phyloP scores from a whole-genome alignment of 352 stramenopile genomes.

The Pythium aristosporum region DNA sequence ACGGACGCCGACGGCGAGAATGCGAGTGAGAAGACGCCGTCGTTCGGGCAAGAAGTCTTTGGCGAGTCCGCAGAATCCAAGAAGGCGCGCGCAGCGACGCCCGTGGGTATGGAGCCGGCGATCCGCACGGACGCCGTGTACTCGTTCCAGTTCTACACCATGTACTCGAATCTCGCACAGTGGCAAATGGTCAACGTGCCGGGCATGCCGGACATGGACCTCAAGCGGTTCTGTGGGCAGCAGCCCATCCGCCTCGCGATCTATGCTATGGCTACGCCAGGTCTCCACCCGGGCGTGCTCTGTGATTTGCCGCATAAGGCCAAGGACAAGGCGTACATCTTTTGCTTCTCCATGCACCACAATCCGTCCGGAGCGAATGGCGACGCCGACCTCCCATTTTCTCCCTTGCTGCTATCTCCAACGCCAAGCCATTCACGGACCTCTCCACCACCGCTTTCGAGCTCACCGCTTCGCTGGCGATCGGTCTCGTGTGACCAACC shows the following conservation, averaged over 20 bases:
- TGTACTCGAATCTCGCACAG: slow-evolving; percentile 40
- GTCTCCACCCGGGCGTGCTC: background rate
- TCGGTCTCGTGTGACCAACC: slow-evolving; percentile 29
- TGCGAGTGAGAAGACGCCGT: background rate
- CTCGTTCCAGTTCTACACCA: slow-evolving; percentile 61
- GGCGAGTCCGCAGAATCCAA: slow-evolving; percentile 35
- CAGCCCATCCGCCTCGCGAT: slow-evolving; percentile 43
- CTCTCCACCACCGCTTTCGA: background rate
- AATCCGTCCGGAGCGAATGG: background rate
- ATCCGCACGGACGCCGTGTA: slow-evolving; percentile 47
- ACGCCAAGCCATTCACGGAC: background rate
- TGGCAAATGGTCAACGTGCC: slow-evolving; percentile 52
- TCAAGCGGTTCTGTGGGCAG: slow-evolving; percentile 34
- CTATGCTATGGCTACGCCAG: slow-evolving; percentile 34
- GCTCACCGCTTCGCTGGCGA: slow-evolving; percentile 22
- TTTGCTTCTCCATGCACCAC: slow-evolving; percentile 50
- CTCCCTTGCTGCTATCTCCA: background rate
- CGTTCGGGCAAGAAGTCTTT: slow-evolving; percentile 36
- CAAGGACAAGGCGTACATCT: slow-evolving; percentile 42
- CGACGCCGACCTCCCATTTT: too few species aligned
- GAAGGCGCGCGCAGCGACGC: slow-evolving; percentile 21
- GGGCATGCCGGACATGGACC: slow-evolving; percentile 39
- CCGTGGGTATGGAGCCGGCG: slow-evolving; percentile 24
- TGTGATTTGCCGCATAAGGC: slow-evolving; percentile 24
- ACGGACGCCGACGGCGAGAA: slow-evolving; percentile 14